Conservation (phyloP, 176 grass and related monocot genomes). For the Triticum urartu region DNA sequence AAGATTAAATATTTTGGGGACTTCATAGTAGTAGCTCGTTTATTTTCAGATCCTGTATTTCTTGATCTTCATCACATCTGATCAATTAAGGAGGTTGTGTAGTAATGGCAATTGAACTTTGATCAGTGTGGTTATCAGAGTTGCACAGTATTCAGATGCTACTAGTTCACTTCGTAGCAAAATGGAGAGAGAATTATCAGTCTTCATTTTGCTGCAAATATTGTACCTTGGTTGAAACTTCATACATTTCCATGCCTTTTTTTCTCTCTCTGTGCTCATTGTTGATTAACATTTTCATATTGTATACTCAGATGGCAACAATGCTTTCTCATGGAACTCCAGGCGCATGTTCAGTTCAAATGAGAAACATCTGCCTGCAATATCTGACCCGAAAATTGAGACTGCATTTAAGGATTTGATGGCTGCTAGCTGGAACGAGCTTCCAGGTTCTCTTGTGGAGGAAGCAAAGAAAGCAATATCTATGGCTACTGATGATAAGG, state of each 20-base stretch:
- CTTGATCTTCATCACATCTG: not conserved
- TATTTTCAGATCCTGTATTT: not conserved
- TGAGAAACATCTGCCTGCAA: conserved; percentile 61
- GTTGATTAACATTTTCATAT: conserved; percentile 12
- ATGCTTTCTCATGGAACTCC: conserved; percentile 44
- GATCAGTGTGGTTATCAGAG: not conserved
- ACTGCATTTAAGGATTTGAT: conserved; percentile 92
- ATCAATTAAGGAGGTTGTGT: not conserved
- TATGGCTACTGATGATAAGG: conserved; percentile 68
- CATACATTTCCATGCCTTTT: not conserved
- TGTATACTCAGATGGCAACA: conserved; percentile 42
- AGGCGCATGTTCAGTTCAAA: conserved; percentile 67
- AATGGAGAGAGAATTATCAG: not conserved
- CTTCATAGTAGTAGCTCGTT: not conserved
- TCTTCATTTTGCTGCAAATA: conserved; percentile 9
- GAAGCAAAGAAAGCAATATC: conserved; percentile 80
- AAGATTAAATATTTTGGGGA: not conserved
- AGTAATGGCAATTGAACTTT: not conserved
- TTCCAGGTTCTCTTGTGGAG: conserved; percentile 59
- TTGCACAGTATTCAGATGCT: not conserved
- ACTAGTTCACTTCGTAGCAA: not conserved
- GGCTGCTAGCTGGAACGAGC: conserved; percentile 82
- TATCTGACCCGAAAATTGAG: conserved; percentile 77
- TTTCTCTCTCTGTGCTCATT: conserved; percentile 12
- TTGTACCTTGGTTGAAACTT: not conserved